Base-by-base conservation (phyloP, 106 monocot genomes). In the Dactylorhiza incarnata region DNA sequence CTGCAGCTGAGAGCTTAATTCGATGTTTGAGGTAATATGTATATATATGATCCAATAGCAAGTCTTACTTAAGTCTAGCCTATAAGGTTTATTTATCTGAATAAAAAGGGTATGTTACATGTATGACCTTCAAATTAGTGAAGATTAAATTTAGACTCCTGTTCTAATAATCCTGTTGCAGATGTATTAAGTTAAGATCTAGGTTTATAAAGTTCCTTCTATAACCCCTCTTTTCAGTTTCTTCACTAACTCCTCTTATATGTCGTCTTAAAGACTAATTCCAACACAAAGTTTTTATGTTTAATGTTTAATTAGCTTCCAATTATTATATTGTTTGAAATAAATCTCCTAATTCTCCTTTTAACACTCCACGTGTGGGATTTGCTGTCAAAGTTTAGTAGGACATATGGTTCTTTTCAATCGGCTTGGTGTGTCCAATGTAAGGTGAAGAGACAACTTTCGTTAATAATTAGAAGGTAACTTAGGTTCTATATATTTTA, bases 1-100 rank as follows among this genome's bases (percentile, higher is more conserved):
- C 89, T 73, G 83, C 79, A 53, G 89, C 89, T 48, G 89, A 89
- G 75, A 89, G 71, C 72, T 83, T 89, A 65, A 20, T 89, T 79
- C 78, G 81, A 10, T 86, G 89, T 55, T 65, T 89, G 51, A 89
- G 89, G 89, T 86, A 81, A 48, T 74, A 20, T 74, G 17, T 56
- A 6, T 52, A 45, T 19, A 58, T 61, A 22, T 22, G 65, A 29
- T 17, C 16, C 0, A 7, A 45, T 45, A 17, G 69, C 17, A 45
- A 17, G 69, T 45, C 7, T 43, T 69, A 8, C 1, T 44, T 45
- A 26, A 69, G 45, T 9, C 13, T 9, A 5, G 11, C 24, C 26
- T 25, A 45, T 3, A 15, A 45, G 1, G 7, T 45, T 69, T 45
- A 6, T 45, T 69, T 69, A 17, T 6, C 24, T 45, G 45, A 45